Conservation (phyloP, 1,284 basidiomycete genomes). For the Cryptococcus hybrid region DNA sequence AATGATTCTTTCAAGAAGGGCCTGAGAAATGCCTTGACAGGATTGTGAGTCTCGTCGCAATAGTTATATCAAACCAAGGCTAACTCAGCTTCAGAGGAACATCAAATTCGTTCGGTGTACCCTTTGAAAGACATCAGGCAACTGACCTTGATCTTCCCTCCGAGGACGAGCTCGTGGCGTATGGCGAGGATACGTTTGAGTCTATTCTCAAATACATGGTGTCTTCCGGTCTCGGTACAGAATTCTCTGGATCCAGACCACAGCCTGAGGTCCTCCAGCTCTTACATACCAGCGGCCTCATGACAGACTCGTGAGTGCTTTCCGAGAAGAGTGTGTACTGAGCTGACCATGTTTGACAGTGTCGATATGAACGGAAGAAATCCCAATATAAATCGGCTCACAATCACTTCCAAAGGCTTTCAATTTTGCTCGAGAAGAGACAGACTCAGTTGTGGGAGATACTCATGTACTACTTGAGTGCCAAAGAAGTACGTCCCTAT, state of each 20-base stretch:
- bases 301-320: slow-evolving; percentile 56
- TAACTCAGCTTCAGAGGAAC: slow-evolving; percentile 62
- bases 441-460: slow-evolving; percentile 98
- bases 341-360: not conserved
- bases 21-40: slow-evolving; percentile 84
- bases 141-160: slow-evolving; percentile 22
- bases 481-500: slow-evolving; percentile 32
- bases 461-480: slow-evolving; percentile 71
- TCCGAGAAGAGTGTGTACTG: slow-evolving; percentile 21
- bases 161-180: slow-evolving; percentile 71
- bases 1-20: slow-evolving; percentile 76
- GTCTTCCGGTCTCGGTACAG: slow-evolving; percentile 69
- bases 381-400: slow-evolving; percentile 53
- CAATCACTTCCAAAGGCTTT: slow-evolving; percentile 94
- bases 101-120: slow-evolving; percentile 88
- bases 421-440: slow-evolving; percentile 97
- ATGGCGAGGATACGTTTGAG: slow-evolving; percentile 95
- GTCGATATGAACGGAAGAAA: slow-evolving; percentile 14
- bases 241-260: slow-evolving; percentile 57
- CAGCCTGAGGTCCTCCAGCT: slow-evolving; percentile 73
- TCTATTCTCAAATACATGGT: slow-evolving; percentile 99
- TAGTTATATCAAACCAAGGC: slow-evolving; percentile 9
- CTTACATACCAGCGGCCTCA: slow-evolving; percentile 80
- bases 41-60: slow-evolving; percentile 62
- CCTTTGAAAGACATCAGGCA: slow-evolving; percentile 60